Evolutionary conservation across 805 yeast species (phyloP).

Genomic region (Candida gorgasii): DNA sequence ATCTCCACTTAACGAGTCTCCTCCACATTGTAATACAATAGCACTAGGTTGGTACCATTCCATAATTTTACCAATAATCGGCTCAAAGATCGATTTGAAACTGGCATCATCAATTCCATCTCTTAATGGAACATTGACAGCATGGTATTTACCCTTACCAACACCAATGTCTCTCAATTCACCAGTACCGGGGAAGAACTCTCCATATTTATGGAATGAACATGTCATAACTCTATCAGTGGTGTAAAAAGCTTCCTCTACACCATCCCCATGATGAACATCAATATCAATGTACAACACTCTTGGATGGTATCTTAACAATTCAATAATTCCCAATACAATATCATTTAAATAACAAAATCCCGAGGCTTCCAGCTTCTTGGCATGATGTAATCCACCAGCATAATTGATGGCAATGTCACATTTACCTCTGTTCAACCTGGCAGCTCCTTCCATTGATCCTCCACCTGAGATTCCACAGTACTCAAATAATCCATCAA

Average conservation of each 20-base stretch:
- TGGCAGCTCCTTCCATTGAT: slow-evolving; percentile 89
- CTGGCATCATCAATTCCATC: slow-evolving; percentile 96
- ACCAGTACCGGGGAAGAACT: slow-evolving; percentile 97
- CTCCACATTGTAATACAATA: slow-evolving; percentile 97
- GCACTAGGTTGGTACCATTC: slow-evolving; percentile 95
- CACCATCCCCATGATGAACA: slow-evolving; percentile 98
- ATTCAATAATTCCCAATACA: slow-evolving; percentile 82
- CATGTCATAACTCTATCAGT: slow-evolving; percentile 97
- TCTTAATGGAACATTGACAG: slow-evolving; percentile 88
- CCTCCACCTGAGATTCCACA: slow-evolving; percentile 92
- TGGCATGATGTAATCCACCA: slow-evolving; percentile 98
- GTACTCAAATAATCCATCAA: slow-evolving; percentile 92
- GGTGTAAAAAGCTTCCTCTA: slow-evolving; percentile 94
- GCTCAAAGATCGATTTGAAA: slow-evolving; percentile 84
- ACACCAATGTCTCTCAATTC: slow-evolving; percentile 88
- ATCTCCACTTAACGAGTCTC: slow-evolving; percentile 95
- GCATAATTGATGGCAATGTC: slow-evolving; percentile 97
- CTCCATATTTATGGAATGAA: slow-evolving; percentile 94
- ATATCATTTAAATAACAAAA: slow-evolving; percentile 95
- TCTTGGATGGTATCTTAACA: slow-evolving; percentile 86
- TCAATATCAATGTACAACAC: slow-evolving; percentile 93
- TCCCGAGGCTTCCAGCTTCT: slow-evolving; percentile 92
- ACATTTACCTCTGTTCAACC: slow-evolving; percentile 81
- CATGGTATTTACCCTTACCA: slow-evolving; percentile 85
- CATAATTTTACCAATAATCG: slow-evolving; percentile 72